Evolutionary conservation across 352 stramenopile species (phyloP), one percentile per base, ranked within the genome.

Genomic region (Pelagophyceae sp.): DNA sequence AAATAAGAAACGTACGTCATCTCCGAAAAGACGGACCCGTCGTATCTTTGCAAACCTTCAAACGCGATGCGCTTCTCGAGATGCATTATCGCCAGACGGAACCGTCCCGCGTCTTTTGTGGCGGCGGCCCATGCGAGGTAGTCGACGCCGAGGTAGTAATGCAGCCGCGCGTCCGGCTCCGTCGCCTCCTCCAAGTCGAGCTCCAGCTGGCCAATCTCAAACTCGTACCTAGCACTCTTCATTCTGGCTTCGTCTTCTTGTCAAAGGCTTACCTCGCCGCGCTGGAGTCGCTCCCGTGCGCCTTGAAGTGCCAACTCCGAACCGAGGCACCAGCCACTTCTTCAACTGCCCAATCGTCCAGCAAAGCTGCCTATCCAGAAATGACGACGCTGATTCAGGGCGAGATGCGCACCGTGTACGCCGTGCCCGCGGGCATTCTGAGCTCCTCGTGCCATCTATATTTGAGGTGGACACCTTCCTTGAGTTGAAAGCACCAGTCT

Each of bases 121-220:
- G 6, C 40, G 6, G 2, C 33, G 61, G 61, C 61, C n/a, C 37
- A 31, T 1, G 61, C 61, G 61, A 71, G 6, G 61, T 71, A 38
- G 61, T 71, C 61, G 61, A 71, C 61, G 61, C 61, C 61, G 61
- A 71, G 61, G 61, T 71, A 71, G 61, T 71, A 71, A 31, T 17
- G 61, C 2, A 38, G 3, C 19, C 61, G 61, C 31, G 61, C 3
- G 61, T 71, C 61, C n/a, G n/a, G n/a, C n/a, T 6, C 61, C 3
- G 61, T 27, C n/a, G 37, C 61, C 6, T 71, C 61, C 6, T 6
- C 11, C 6, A 71, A 6, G 33, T 71, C 61, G 3, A 27, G 61
- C 61, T 35, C 61, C 6, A 71, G 31, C n/a, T 40, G 61, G 61
- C 33, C 61, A 31, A 71, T 71, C 33, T 71, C 61, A 25, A 71